Percentiles rank a stretch among this genome's conserved stretches.
phyloP scores from a whole-genome alignment of 129 eudicot species.

The carrot (Daucus carota) region DNA sequence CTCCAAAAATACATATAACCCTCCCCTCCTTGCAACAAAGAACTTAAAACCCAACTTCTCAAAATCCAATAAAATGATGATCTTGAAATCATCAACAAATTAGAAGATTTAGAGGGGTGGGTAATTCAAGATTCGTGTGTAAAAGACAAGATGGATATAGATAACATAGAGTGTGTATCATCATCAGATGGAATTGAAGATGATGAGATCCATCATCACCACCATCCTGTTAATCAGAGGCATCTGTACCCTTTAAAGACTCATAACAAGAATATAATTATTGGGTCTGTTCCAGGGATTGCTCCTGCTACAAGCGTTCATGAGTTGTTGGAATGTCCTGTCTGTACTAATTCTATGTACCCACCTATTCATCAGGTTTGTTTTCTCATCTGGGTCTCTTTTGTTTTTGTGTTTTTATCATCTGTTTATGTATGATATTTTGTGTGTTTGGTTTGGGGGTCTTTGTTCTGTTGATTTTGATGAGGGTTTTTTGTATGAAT shows the following conservation, averaged over 20 bases:
- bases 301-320: constrained; percentile 86
- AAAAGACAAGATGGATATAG: constrained; percentile 41
- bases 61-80: neutral
- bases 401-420: no score
- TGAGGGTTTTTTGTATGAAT: neutral
- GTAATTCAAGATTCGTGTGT: neutral
- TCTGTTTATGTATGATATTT: neutral
- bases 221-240: constrained; percentile 23
- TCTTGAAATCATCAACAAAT: constrained; percentile 1
- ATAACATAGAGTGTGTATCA: constrained; percentile 74
- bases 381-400: neutral
- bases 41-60: constrained; percentile 3
- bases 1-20: neutral
- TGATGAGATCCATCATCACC: constrained; percentile 62
- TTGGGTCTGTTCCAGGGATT: constrained; percentile 35
- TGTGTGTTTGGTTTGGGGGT: neutral
- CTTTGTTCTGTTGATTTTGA: neutral
- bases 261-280: constrained; percentile 21
- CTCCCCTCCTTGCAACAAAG: neutral
- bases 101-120: constrained; percentile 9
- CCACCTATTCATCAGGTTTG: constrained; percentile 94
- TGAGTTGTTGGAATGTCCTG: constrained; percentile 93
- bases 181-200: constrained; percentile 83
- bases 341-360: constrained; percentile 97
- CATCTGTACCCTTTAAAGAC: constrained; percentile 43